Evolutionary conservation across 2,329 filamentous ascomycete genomes (phyloP), one percentile per base, ranked within the genome.

Genomic region (Chrysoporthe puriensis): DNA sequence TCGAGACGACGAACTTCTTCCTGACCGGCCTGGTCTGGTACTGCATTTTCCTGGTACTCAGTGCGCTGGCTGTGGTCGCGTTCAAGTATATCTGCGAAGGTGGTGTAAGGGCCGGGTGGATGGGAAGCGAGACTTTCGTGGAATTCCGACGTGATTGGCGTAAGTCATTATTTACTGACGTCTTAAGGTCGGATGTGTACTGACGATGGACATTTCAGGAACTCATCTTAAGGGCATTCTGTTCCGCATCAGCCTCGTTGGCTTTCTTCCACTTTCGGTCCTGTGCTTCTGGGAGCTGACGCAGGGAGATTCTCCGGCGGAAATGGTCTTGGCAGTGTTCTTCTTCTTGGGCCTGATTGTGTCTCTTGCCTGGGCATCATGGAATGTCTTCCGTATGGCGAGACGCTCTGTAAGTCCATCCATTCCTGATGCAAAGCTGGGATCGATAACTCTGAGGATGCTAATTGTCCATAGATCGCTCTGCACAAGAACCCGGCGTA

Each of bases 401-500:
- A 91, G 91, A 74, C 90, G 91, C 72, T 96, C 92, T 32, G 90
- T 65, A 60, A 59, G 63, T 65, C 21, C 57, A 6, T 9, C 36
- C 36, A 26, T 26, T 21, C 2, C 57, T 6, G 13, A 26, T 40
- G 2, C 18, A 21, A 3, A 21, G 18, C 1, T 32, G 56, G 7
- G 18, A 13, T 14, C 40, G 34, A 21, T 42, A 58, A 16, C 18
- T 9, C 9, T 26, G 40, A 13, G n/a, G 57, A 42, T 60, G 36
- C 57, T 60, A 21, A 59, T 43, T 59, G 21, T 21, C 21, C 18
- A 42, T 26, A 65, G 63, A 70, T 94, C 71, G 81, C 85, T 62
- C 93, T 96, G 88, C 93, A 96, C 86, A 93, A 93, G 81, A 96
- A 96, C 80, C 92, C 93, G 21, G 93, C 92, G 50, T 96, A 96